phyloP scores from a whole-genome alignment of 768 basidiomycete species.

The Pilatotrama ljubarskyi region DNA sequence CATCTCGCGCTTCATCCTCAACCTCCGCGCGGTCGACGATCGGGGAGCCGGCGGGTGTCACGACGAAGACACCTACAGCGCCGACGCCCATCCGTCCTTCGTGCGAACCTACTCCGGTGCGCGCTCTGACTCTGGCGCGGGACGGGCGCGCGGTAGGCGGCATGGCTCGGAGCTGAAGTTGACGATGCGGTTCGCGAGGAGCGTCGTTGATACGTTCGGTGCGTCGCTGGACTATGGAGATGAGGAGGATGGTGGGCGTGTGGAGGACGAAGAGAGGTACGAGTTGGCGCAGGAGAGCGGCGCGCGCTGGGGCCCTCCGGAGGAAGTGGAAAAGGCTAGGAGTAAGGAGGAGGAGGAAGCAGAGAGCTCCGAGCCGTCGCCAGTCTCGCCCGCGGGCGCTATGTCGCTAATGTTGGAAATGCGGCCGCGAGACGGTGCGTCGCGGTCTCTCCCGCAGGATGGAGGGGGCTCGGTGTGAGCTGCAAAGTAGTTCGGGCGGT shows the following conservation, averaged over 20 bases:
- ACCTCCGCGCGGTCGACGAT: constrained; percentile 14
- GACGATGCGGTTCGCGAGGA: background rate
- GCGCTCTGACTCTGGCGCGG: background rate
- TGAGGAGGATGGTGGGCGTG: background rate
- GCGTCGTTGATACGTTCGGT: background rate
- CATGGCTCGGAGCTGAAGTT: background rate
- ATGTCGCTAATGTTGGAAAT: too few species aligned
- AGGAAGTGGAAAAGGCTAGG: too few species aligned
- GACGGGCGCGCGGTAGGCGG: background rate
- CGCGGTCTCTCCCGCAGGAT: too few species aligned
- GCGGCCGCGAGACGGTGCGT: too few species aligned
- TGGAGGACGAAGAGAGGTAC: background rate
- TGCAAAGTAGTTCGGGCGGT: too few species aligned
- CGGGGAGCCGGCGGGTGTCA: background rate
- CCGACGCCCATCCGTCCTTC: constrained; percentile 1
- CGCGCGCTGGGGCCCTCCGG: background rate
- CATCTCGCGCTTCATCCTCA: constrained; percentile 16
- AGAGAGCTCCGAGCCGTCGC: too few species aligned
- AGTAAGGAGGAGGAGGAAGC: too few species aligned
- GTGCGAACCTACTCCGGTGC: background rate
- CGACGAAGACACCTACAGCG: background rate
- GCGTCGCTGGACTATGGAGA: background rate
- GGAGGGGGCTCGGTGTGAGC: too few species aligned
- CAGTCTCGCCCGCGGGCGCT: too few species aligned
- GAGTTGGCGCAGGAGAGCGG: background rate